Percentiles rank a stretch among this genome's conserved stretches.
These are phyloP conservation scores for Ceriops tagal DNA, from an alignment of 345 rosid genomes.

Conservation along the genomic window DNA sequence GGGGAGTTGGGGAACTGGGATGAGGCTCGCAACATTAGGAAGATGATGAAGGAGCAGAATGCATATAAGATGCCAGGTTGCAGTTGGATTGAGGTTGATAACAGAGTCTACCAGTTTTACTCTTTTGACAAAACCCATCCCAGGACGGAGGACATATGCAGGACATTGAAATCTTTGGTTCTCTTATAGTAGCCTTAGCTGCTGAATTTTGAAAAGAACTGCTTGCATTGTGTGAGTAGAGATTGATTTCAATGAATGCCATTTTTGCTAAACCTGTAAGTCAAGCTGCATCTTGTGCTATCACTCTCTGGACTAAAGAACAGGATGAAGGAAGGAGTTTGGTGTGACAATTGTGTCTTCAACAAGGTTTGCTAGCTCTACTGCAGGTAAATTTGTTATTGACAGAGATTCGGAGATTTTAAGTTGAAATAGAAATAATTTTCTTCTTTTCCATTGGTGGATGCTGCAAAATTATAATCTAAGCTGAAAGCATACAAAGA, in stretches of 20 bases:
- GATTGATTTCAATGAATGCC: not conserved
- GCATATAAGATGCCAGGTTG: slow-evolving; percentile 76
- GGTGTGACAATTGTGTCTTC: too few relatives aligned
- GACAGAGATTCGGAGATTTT: too few relatives aligned
- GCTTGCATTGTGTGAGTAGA: not conserved
- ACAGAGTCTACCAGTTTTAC: slow-evolving; percentile 59
- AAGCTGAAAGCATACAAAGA: too few relatives aligned
- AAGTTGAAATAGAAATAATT: too few relatives aligned
- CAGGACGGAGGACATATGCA: slow-evolving; percentile 47
- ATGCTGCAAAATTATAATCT: too few relatives aligned
- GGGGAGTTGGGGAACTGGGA: slow-evolving; percentile 77
- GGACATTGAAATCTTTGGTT: slow-evolving; percentile 39
- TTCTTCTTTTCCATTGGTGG: too few relatives aligned
- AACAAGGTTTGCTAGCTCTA: too few relatives aligned
- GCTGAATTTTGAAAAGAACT: not conserved
- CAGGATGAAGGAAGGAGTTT: too few relatives aligned
- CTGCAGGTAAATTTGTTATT: too few relatives aligned
- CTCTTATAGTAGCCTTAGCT: slow-evolving; percentile 1
- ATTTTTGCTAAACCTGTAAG: not conserved
- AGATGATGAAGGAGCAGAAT: slow-evolving; percentile 50
- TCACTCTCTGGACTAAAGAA: not conserved
- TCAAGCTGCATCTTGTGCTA: not conserved
- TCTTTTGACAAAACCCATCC: slow-evolving; percentile 61
- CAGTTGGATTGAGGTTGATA: slow-evolving; percentile 81
- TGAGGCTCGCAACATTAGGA: slow-evolving; percentile 58